Conservation (phyloP, 139 green algal species). For the Nannochloris sp. region DNA sequence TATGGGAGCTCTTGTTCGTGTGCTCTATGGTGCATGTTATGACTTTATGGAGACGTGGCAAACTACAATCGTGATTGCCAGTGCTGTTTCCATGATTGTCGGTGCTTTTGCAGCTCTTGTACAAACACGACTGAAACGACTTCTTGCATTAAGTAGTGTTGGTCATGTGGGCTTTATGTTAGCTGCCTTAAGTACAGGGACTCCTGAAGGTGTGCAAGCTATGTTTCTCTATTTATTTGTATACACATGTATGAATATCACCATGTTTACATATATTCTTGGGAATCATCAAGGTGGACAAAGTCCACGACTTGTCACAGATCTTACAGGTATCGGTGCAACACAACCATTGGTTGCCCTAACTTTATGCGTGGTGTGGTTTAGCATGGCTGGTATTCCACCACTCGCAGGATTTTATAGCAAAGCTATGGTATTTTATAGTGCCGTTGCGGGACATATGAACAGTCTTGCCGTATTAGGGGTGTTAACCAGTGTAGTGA, state of each 20-base stretch:
- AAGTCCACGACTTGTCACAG: conserved; percentile 29
- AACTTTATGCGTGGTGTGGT: conserved; percentile 38
- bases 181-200: conserved; percentile 47
- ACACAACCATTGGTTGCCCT: conserved; percentile 40
- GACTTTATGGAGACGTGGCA: conserved; percentile 48
- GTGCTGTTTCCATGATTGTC: conserved; percentile 42
- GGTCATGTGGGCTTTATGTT: conserved; percentile 51
- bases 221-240: conserved; percentile 46
- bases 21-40: conserved; percentile 43
- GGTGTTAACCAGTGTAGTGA: conserved; percentile 46
- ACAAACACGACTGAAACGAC: conserved; percentile 55
- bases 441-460: conserved; percentile 34
- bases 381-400: conserved; percentile 52
- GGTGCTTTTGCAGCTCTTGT: conserved; percentile 36
- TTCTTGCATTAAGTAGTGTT: conserved; percentile 55
- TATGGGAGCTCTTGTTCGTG: conserved; percentile 37
- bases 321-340: conserved; percentile 36
- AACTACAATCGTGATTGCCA: conserved; percentile 46
- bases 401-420: conserved; percentile 55
- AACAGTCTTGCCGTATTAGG: conserved; percentile 48
- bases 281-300: neutral
- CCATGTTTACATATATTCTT: conserved; percentile 33
- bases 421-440: conserved; percentile 54
- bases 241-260: conserved; percentile 49
- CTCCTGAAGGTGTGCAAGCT: conserved; percentile 48